These are phyloP conservation scores for Lasiosphaeriaceae sp. DNA, from an alignment of 495 filamentous ascomycete species.

Conservation along the genomic window DNA sequence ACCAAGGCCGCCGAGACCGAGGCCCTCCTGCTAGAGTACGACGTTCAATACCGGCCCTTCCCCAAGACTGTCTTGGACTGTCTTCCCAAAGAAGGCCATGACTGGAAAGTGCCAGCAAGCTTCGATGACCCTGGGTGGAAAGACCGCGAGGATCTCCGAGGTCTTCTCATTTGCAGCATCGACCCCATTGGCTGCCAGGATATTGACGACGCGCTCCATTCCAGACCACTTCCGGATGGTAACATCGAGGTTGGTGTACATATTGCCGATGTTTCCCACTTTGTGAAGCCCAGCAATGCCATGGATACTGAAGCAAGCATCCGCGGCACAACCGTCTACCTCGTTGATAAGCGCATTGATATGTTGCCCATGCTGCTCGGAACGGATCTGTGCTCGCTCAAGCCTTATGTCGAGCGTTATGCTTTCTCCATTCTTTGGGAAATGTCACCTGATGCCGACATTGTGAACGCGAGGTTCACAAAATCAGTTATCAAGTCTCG, in stretches of 20 bases:
- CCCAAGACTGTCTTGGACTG: constrained; percentile 93
- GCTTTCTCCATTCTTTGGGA: constrained; percentile 97
- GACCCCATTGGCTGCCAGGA: constrained; percentile 95
- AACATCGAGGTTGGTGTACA: constrained; percentile 98
- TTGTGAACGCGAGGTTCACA: constrained; percentile 77
- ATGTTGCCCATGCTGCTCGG: constrained; percentile 96
- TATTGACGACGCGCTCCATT: constrained; percentile 96
- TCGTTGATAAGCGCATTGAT: constrained; percentile 98
- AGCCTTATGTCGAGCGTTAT: constrained; percentile 95
- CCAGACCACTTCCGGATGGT: constrained; percentile 77
- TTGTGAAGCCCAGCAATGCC: constrained; percentile 92
- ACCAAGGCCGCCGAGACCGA: constrained; percentile 96
- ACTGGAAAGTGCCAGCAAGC: constrained; percentile 82
- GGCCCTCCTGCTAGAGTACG: constrained; percentile 87
- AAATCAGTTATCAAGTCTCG: constrained; percentile 98
- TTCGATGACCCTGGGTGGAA: constrained; percentile 80
- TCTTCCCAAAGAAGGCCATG: constrained; percentile 84
- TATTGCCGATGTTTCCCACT: constrained; percentile 97
- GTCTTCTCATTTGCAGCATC: constrained; percentile 91
- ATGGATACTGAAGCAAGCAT: constrained; percentile 95
- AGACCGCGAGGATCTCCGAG: constrained; percentile 75
- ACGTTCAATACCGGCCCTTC: constrained; percentile 97
- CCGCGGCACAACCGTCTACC: constrained; percentile 92
- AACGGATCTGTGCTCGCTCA: constrained; percentile 93
- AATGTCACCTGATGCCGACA: constrained; percentile 76